These are phyloP conservation scores for Mycothermus thermophilus DNA, from an alignment of 495 filamentous ascomycete species.

Conservation along the genomic window DNA sequence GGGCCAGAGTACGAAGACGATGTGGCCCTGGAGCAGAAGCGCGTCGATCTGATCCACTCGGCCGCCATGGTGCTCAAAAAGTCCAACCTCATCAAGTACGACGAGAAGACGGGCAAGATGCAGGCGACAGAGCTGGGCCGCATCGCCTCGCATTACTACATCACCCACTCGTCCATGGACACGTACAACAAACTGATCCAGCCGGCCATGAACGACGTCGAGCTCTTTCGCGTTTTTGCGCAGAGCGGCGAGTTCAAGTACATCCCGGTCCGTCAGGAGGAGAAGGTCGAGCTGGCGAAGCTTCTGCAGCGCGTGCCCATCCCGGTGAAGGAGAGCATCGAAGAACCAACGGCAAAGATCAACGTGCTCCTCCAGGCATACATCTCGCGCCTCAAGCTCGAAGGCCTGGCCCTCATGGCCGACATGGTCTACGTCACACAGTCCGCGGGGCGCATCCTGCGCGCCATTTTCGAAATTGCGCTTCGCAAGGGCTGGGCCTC, in stretches of 20 bases:
- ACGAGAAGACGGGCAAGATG: conserved; percentile 79
- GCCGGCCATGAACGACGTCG: conserved; percentile 77
- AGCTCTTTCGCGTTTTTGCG: conserved; percentile 95
- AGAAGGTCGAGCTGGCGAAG: conserved; percentile 92
- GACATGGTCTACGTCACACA: conserved; percentile 98
- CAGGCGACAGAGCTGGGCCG: conserved; percentile 89
- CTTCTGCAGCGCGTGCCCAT: conserved; percentile 81
- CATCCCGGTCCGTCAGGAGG: conserved; percentile 92
- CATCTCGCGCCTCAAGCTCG: conserved; percentile 86
- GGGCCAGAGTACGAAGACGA: conserved; percentile 92
- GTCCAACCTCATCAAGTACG: conserved; percentile 82
- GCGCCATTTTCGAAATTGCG: conserved; percentile 91
- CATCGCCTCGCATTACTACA: conserved; percentile 97
- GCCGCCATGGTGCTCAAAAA: conserved; percentile 79
- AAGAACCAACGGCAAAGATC: conserved; percentile 95
- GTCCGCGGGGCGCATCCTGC: conserved; percentile 87
- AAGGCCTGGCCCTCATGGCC: conserved; percentile 91
- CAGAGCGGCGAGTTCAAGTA: conserved; percentile 98
- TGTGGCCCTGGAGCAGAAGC: conserved; percentile 81
- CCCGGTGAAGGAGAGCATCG: conserved; percentile 93
- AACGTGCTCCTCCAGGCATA: conserved; percentile 97
- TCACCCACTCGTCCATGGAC: conserved; percentile 88
- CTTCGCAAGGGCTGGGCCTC: conserved; percentile 93
- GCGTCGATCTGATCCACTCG: conserved; percentile 91
- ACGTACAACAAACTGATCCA: conserved; percentile 94